Evolutionary conservation across 768 basidiomycete genomes (phyloP), one percentile per base, ranked within the genome.

Genomic region (Pleurotus djamor): DNA sequence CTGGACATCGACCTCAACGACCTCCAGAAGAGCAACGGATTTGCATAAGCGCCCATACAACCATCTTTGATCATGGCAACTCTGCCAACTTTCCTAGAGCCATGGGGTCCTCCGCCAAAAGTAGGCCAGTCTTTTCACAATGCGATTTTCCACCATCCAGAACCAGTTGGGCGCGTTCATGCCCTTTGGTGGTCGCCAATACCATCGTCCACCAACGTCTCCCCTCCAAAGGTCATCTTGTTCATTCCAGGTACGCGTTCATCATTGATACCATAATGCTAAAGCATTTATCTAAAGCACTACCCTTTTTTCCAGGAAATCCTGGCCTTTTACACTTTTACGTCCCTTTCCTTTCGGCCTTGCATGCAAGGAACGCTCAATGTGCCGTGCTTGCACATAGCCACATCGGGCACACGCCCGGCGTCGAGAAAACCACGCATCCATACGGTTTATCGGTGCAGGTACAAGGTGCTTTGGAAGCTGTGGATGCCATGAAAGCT

Each of bases 261-360:
- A 7, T 32, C 49, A 55, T 41, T 65, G 21, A 28, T 28, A 28
- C 21, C 21, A 28, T 28, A 1, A 28, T 28, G 21, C 21, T 28
- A 28, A 28, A 28, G 21, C 21, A 28, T 1, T 28, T 28, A 28
- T 43, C 44, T 45, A 33, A 57, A 58, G 54, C 8, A 17, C 48
- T 38, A 43, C 32, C n/a, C 36, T 43, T 34, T 9, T 28, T 50
- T 14, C 12, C 63, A 83, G 79, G 80, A 5, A 83, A 83, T 62
- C 80, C 81, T 14, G 91, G 91, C 5, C 72, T 91, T 13, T 61
- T 87, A 35, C 77, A 80, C 48, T 91, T 92, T 71, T 93, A 92
- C 63, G 74, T 74, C 0, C 80, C 82, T 2, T 93, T 91, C 67
- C 77, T 93, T 12, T 72, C 76, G 17, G 76, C 76, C 4, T 69